Conservation (phyloP, 2,329 filamentous ascomycete species). For the Aspergillus sojae region DNA sequence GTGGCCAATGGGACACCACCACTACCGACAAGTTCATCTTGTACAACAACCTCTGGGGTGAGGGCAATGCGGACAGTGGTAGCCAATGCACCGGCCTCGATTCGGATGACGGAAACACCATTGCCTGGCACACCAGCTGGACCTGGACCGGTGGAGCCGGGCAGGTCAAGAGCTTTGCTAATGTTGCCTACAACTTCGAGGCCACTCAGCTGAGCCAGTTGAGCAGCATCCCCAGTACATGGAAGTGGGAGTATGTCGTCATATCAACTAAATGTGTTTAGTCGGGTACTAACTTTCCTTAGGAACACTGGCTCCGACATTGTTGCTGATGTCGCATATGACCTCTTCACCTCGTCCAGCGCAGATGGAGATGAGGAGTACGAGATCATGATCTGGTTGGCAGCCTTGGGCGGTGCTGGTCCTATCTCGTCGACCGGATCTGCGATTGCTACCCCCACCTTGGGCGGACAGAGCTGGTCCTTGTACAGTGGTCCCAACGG, state of each 20-base stretch:
- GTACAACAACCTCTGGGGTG: constrained; percentile 59
- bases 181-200: constrained; percentile 44
- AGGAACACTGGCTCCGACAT: constrained; percentile 54
- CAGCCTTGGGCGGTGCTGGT: constrained; percentile 59
- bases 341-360: constrained; percentile 59
- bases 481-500: constrained; percentile 65
- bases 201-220: constrained; percentile 38
- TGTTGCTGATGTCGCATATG: constrained; percentile 63
- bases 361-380: constrained; percentile 54
- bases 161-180: constrained; percentile 53
- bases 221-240: constrained; percentile 48
- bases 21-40: constrained; percentile 49
- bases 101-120: constrained; percentile 34
- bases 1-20: constrained; percentile 44
- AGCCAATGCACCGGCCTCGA: constrained; percentile 49
- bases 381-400: constrained; percentile 70
- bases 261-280: constrained; percentile 9
- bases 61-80: constrained; percentile 37
- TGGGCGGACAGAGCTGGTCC: constrained; percentile 59
- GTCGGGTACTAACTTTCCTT: not conserved
- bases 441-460: constrained; percentile 56
- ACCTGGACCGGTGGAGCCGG: constrained; percentile 45
- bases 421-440: constrained; percentile 56
- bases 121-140: constrained; percentile 51
- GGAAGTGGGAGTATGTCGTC: constrained; percentile 45